These are phyloP conservation scores for Auricularia heimuer DNA, from an alignment of 768 basidiomycete genomes.

Conservation along the genomic window DNA sequence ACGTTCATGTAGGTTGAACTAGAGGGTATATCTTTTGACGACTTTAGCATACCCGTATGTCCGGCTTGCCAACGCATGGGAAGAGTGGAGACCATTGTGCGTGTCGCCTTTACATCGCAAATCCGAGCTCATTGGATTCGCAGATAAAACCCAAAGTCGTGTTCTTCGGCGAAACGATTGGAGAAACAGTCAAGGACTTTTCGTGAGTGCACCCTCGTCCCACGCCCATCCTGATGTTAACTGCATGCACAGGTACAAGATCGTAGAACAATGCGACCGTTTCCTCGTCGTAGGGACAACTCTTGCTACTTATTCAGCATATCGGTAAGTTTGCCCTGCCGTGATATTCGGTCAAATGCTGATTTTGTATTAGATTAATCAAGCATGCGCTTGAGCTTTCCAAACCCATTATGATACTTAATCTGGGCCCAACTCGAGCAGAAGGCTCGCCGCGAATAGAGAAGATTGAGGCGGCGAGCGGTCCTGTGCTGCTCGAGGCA, in stretches of 20 bases:
- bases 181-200: slow-evolving; percentile 47
- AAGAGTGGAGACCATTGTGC: slow-evolving; percentile 50
- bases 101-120: slow-evolving; percentile 10
- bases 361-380: slow-evolving; percentile 44
- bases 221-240: background rate
- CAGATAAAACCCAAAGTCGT: slow-evolving; percentile 76
- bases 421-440: slow-evolving; percentile 82
- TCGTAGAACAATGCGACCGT: slow-evolving; percentile 51
- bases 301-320: slow-evolving; percentile 88
- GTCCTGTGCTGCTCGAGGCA: slow-evolving; percentile 61
- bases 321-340: slow-evolving; percentile 39
- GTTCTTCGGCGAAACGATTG: slow-evolving; percentile 88
- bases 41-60: slow-evolving; percentile 76
- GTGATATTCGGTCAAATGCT: background rate
- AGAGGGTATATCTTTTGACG: slow-evolving; percentile 64
- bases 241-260: slow-evolving; percentile 35
- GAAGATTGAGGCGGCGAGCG: slow-evolving; percentile 70
- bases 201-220: slow-evolving; percentile 45
- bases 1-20: slow-evolving; percentile 53
- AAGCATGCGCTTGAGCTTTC: slow-evolving; percentile 65
- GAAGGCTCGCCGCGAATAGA: slow-evolving; percentile 58
- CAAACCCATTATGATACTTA: slow-evolving; percentile 75
- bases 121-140: background rate
- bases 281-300: slow-evolving; percentile 83
- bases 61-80: slow-evolving; percentile 51